A percentile compares a stretch with the other conserved stretches of the same genome.
phyloP scores from a whole-genome alignment of 768 basidiomycete genomes.

The Tulasnella sp. region DNA sequence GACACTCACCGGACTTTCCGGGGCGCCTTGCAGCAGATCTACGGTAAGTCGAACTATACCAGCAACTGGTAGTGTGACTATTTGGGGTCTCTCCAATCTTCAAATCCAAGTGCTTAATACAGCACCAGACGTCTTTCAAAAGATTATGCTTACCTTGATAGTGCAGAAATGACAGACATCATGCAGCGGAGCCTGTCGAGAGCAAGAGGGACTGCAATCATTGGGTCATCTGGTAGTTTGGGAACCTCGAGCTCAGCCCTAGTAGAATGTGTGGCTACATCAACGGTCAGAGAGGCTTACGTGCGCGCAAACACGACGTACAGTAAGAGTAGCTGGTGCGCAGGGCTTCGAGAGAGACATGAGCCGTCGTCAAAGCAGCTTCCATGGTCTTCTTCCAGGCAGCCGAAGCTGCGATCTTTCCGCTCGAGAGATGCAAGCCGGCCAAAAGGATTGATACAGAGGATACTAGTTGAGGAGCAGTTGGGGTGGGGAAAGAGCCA shows the following conservation, averaged over 20 bases:
- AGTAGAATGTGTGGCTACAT: not conserved
- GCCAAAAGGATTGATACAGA: slow-evolving; percentile 50
- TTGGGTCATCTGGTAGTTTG: slow-evolving; percentile 33
- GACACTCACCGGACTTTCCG: slow-evolving; percentile 32
- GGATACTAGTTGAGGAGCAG: slow-evolving; percentile 29
- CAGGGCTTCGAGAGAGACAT: slow-evolving; percentile 45
- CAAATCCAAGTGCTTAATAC: not conserved
- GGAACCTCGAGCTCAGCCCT: slow-evolving; percentile 17
- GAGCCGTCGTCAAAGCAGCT: slow-evolving; percentile 53
- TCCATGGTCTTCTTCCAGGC: slow-evolving; percentile 70
- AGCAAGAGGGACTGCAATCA: slow-evolving; percentile 41
- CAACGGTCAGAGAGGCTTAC: not conserved
- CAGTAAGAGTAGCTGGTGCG: slow-evolving; percentile 49
- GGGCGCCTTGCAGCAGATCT: slow-evolving; percentile 27
- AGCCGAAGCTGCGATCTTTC: slow-evolving; percentile 61
- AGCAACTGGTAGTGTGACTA: slow-evolving; percentile 62
- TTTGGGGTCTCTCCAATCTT: slow-evolving; percentile 30
- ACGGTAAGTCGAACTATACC: slow-evolving; percentile 25
- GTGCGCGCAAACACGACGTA: slow-evolving; percentile 20
- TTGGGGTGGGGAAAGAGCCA: slow-evolving; percentile 38
- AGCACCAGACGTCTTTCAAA: not conserved
- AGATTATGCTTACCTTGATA: slow-evolving; percentile 38
- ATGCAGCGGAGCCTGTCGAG: slow-evolving; percentile 50
- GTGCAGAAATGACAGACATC: slow-evolving; percentile 37
- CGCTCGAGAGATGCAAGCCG: slow-evolving; percentile 56